Evolutionary conservation across 1,139 yeast species (phyloP).

Genomic region (Trichomonascaceae sp.): DNA sequence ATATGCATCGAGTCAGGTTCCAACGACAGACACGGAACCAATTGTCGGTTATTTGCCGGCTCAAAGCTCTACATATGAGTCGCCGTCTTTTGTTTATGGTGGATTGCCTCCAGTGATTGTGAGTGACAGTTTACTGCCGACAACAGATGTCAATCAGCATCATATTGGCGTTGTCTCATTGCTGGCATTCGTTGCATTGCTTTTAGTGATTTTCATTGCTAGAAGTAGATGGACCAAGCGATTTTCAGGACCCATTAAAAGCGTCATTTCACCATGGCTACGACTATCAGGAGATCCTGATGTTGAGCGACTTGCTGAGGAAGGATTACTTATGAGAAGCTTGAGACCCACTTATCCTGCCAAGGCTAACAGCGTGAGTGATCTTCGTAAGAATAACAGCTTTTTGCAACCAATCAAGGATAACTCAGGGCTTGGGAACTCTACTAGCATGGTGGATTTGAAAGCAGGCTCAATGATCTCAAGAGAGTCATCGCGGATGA

Average conservation of each 20-base stretch:
- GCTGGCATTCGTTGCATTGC: slow-evolving; percentile 1
- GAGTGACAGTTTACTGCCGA: not conserved
- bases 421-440: slow-evolving; percentile 18
- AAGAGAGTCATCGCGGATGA: slow-evolving; percentile 6
- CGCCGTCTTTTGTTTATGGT: not conserved
- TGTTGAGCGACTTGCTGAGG: slow-evolving; percentile 14
- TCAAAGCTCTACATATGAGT: not conserved
- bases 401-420: slow-evolving; percentile 3
- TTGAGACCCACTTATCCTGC: slow-evolving; percentile 12
- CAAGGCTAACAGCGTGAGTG: slow-evolving; percentile 10
- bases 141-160: not conserved
- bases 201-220: slow-evolving; percentile 5
- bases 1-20: slow-evolving; percentile 41
- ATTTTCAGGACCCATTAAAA: not conserved
- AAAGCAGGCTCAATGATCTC: slow-evolving; percentile 13
- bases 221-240: slow-evolving; percentile 7
- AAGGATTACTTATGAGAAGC: slow-evolving; percentile 11
- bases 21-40: slow-evolving; percentile 13
- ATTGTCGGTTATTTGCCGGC: slow-evolving; percentile 23
- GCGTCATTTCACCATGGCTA: slow-evolving; percentile 5
- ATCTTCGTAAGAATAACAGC: not conserved
- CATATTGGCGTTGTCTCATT: not conserved
- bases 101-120: not conserved
- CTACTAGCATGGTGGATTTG: slow-evolving; percentile 27
- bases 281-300: not conserved